These are phyloP conservation scores for Magnolia kwangsiensis DNA, from an alignment of 164 flowering plant species.

Conservation along the genomic window DNA sequence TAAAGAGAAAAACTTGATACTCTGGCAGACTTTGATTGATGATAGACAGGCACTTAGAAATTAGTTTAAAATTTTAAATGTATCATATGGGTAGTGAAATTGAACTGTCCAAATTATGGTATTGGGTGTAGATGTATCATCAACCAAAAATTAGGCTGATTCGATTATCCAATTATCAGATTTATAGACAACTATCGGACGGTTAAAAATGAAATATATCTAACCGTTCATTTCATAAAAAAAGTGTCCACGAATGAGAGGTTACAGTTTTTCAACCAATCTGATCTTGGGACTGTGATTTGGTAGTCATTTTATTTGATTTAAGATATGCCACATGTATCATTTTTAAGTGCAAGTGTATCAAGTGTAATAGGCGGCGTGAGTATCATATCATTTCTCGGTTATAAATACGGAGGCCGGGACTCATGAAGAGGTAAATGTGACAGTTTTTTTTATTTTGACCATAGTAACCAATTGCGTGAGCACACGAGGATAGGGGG, in stretches of 20 bases:
- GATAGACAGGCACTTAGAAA: background rate
- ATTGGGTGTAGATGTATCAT: too few species aligned
- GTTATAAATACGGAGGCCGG: conserved; percentile 23
- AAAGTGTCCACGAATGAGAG: too few species aligned
- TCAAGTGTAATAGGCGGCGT: background rate
- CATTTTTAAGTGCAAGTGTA: background rate
- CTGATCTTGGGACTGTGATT: background rate
- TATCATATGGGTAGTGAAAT: too few species aligned
- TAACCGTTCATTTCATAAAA: too few species aligned
- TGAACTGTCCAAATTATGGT: too few species aligned
- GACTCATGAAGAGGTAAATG: conserved; percentile 47
- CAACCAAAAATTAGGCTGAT: too few species aligned
- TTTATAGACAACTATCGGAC: too few species aligned
- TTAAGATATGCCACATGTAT: background rate
- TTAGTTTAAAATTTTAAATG: background rate
- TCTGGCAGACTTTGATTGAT: background rate
- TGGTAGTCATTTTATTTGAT: background rate
- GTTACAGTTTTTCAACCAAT: background rate
- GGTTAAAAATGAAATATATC: too few species aligned
- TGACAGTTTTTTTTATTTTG: conserved; percentile 3
- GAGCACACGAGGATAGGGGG: conserved; percentile 38
- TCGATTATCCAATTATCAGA: too few species aligned
- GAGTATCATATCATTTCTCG: background rate
- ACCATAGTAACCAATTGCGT: conserved; percentile 32
- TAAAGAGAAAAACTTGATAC: too few species aligned